These are phyloP conservation scores for Westerdykella ornata DNA, from an alignment of 2,329 filamentous ascomycete species.

Conservation along the genomic window DNA sequence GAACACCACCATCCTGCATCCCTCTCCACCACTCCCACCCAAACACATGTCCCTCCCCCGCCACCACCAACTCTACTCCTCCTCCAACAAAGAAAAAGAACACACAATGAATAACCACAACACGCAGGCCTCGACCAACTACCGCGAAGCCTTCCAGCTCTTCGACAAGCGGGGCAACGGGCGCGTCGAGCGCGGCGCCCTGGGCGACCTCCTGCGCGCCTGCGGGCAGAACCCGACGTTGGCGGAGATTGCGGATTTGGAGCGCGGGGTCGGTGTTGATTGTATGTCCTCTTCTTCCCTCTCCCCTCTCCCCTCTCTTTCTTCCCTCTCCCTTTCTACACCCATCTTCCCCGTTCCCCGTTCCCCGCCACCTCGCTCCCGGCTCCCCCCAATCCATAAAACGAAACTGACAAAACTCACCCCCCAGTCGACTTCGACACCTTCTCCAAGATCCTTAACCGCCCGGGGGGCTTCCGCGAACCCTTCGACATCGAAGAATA, in stretches of 20 bases:
- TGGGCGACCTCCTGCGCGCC: slow-evolving; percentile 90
- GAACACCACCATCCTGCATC: neutral
- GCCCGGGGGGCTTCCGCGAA: slow-evolving; percentile 95
- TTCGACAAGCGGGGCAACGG: slow-evolving; percentile 99
- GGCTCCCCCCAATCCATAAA: neutral
- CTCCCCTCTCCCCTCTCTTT: neutral
- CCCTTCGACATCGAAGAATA: slow-evolving; percentile 97
- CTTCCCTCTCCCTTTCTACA: neutral
- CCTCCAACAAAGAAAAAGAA: slow-evolving; percentile 8
- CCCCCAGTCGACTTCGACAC: slow-evolving; percentile 88
- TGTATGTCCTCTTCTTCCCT: slow-evolving; percentile 57
- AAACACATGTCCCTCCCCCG: neutral
- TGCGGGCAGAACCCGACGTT: slow-evolving; percentile 98
- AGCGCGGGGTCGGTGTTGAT: slow-evolving; percentile 81
- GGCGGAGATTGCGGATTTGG: slow-evolving; percentile 83
- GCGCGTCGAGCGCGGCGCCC: slow-evolving; percentile 75
- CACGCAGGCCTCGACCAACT: slow-evolving; percentile 76
- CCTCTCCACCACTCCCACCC: neutral
- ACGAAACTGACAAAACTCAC: neutral
- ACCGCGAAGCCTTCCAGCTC: slow-evolving; percentile 99
- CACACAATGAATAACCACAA: slow-evolving; percentile 31
- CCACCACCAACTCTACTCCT: slow-evolving; percentile 1
- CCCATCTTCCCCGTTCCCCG: neutral
- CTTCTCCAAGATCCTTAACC: slow-evolving; percentile 94
- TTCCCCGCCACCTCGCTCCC: neutral